These are phyloP conservation scores for Stachybotrys chlorohalonatus DNA, from an alignment of 2,329 filamentous ascomycete genomes.

Conservation along the genomic window DNA sequence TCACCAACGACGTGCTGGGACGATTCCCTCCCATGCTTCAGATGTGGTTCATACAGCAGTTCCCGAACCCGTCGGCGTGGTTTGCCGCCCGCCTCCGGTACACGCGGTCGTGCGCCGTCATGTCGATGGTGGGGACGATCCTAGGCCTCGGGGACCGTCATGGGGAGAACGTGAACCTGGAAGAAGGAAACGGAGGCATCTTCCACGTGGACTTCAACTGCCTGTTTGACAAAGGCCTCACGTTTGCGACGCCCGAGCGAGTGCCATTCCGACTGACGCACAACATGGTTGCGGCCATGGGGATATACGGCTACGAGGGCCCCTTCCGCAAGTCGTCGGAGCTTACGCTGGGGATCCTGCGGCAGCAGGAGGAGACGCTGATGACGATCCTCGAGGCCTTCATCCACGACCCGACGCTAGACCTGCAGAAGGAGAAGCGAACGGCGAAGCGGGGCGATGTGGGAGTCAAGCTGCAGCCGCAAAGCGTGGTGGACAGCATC, in stretches of 20 bases:
- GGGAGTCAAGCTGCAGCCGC: conserved; percentile 43
- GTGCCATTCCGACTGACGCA: conserved; percentile 96
- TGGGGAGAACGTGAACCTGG: conserved; percentile 92
- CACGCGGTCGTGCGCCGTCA: conserved; percentile 89
- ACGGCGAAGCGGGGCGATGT: conserved; percentile 25
- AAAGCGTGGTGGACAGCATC: conserved; percentile 82
- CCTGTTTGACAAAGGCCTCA: conserved; percentile 94
- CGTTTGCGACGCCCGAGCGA: conserved; percentile 87
- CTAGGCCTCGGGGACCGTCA: conserved; percentile 90
- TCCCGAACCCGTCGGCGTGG: conserved; percentile 88
- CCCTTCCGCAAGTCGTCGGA: conserved; percentile 89
- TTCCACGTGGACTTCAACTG: conserved; percentile 99
- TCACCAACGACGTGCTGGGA: conserved; percentile 54
- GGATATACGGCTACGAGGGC: conserved; percentile 85
- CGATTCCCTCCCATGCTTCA: conserved; percentile 78
- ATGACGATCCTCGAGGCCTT: conserved; percentile 98
- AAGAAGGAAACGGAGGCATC: conserved; percentile 86
- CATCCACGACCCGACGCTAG: conserved; percentile 90
- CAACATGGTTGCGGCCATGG: conserved; percentile 98
- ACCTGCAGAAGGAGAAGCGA: conserved; percentile 66
- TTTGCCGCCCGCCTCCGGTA: conserved; percentile 83
- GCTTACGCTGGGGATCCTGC: conserved; percentile 71
- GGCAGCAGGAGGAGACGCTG: conserved; percentile 89
- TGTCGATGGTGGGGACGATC: conserved; percentile 98
- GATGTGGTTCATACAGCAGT: conserved; percentile 92